These are phyloP conservation scores for Coelastrella sp. DNA, from an alignment of 139 green algal species.

Conservation along the genomic window DNA sequence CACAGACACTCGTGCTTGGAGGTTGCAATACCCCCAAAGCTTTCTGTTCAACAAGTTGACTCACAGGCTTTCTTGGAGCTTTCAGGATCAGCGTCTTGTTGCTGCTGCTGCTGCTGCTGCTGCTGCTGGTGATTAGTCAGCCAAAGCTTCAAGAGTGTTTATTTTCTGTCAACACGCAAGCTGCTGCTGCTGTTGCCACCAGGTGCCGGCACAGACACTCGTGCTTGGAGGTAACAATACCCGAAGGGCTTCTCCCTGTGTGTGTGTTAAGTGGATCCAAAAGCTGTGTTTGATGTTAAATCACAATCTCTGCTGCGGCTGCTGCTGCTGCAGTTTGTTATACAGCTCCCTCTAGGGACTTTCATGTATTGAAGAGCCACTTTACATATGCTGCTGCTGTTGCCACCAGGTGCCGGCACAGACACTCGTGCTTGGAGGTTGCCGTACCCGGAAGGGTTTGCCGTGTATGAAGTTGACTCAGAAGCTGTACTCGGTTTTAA, in stretches of 20 bases:
- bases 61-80: no score
- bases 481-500: conserved; percentile 19
- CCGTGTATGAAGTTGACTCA: conserved; percentile 34
- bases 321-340: conserved; percentile 26
- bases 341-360: no score
- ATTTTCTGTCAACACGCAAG: no score
- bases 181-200: conserved; percentile 25
- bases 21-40: not conserved
- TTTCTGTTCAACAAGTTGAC: conserved; percentile 39
- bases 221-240: conserved; percentile 16
- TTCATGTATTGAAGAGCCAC: no score
- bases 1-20: conserved; percentile 33
- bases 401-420: conserved; percentile 21
- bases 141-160: no score
- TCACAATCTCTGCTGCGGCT: not conserved
- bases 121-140: no score
- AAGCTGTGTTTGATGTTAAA: conserved; percentile 20
- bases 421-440: conserved; percentile 41
- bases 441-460: not conserved
- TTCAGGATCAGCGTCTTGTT: no score
- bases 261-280: conserved; percentile 34
- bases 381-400: conserved; percentile 35
- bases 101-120: conserved; percentile 13
- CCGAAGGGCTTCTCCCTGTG: not conserved
- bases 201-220: conserved; percentile 33